phyloP scores from a whole-genome alignment of 2,329 filamentous ascomycete genomes.

The Fusarium denticulatum region DNA sequence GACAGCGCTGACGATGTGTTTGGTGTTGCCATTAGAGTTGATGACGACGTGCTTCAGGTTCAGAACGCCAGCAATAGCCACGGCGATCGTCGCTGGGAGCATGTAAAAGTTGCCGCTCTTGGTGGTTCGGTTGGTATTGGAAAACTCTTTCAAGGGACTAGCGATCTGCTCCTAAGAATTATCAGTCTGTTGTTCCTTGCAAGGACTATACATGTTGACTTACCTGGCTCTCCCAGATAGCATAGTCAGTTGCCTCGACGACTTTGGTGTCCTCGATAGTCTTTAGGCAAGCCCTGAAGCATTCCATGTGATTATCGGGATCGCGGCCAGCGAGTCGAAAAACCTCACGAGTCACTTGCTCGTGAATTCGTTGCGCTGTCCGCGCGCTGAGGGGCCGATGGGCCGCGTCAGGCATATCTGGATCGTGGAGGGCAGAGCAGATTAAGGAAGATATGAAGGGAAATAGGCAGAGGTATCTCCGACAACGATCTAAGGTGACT shows the following conservation, averaged over 20 bases:
- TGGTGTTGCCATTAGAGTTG: neutral
- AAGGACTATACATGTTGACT: neutral
- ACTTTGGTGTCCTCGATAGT: neutral
- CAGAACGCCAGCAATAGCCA: neutral
- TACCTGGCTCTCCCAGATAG: neutral
- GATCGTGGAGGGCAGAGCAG: neutral
- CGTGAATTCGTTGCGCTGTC: neutral
- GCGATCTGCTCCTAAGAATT: neutral
- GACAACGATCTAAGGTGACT: neutral
- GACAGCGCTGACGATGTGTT: neutral
- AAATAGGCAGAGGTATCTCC: neutral
- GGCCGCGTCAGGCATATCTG: neutral
- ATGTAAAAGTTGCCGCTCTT: neutral
- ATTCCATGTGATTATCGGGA: neutral
- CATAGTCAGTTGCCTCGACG: conserved; percentile 1
- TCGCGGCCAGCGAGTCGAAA: neutral
- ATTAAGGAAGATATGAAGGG: neutral
- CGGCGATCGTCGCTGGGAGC: neutral
- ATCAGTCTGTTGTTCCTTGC: neutral
- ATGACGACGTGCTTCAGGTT: neutral
- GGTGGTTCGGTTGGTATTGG: neutral
- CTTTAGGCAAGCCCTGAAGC: conserved; percentile 2
- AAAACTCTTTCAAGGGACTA: neutral
- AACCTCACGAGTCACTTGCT: neutral
- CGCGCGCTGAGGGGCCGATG: neutral